Conservation (phyloP, 768 basidiomycete species). For the Kwoniella sp. region DNA sequence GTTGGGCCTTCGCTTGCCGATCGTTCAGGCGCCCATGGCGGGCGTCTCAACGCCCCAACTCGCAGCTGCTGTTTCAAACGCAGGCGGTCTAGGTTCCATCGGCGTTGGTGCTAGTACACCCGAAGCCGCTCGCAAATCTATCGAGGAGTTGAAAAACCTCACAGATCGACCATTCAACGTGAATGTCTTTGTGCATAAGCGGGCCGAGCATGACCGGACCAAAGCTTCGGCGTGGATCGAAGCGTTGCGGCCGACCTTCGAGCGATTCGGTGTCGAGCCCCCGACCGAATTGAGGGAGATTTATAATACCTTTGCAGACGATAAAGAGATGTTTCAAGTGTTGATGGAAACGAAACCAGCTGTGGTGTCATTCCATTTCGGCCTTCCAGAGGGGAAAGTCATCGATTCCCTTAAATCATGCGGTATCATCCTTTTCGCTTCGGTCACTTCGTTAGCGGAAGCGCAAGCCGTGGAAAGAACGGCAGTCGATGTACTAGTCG, state of each 20-base stretch:
- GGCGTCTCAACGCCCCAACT: constrained; percentile 46
- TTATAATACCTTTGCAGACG: constrained; percentile 38
- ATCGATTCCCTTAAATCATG: constrained; percentile 24
- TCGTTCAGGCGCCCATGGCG: constrained; percentile 52
- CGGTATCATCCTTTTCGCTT: constrained; percentile 30
- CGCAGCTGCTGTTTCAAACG: constrained; percentile 48
- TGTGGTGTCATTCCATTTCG: constrained; percentile 49
- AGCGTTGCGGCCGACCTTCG: constrained; percentile 25
- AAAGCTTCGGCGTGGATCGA: constrained; percentile 32
- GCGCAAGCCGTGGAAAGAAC: constrained; percentile 20
- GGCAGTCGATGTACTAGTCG: constrained; percentile 40
- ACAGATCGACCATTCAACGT: constrained; percentile 40
- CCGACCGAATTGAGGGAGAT: constrained; percentile 31
- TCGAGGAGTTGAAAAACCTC: constrained; percentile 27
- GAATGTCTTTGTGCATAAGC: constrained; percentile 44
- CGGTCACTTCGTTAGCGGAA: constrained; percentile 41
- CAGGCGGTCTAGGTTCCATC: constrained; percentile 45
- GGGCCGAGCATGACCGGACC: constrained; percentile 2
- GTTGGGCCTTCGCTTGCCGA: constrained; percentile 36
- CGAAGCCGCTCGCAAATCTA: constrained; percentile 26
- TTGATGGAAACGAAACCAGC: constrained; percentile 32
- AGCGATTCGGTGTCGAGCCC: constrained; percentile 12
- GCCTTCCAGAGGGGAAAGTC: constrained; percentile 26
- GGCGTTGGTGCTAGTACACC: constrained; percentile 35
- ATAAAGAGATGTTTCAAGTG: constrained; percentile 29